These are phyloP conservation scores for Hypoxylon sp. DNA, from an alignment of 2,329 filamentous ascomycete species.

Conservation along the genomic window DNA sequence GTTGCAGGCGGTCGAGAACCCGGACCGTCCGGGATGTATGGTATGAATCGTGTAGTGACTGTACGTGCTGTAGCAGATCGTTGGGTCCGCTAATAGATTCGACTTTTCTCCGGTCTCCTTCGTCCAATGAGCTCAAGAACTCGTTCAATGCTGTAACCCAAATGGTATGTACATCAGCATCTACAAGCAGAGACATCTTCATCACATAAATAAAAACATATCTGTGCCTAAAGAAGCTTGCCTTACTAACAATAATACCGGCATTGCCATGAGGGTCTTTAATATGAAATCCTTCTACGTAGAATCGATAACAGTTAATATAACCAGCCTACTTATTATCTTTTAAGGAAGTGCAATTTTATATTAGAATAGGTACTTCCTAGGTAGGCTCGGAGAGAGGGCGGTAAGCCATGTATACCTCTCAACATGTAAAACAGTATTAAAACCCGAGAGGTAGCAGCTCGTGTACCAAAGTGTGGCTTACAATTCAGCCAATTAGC, in stretches of 20 bases:
- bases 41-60: neutral
- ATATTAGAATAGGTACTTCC: too few species aligned
- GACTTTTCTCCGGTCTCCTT: conserved; percentile 3
- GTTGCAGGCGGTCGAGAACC: neutral
- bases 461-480: too few species aligned
- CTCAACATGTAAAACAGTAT: too few species aligned
- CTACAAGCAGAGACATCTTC: neutral
- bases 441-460: too few species aligned
- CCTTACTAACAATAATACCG: neutral
- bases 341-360: too few species aligned
- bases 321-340: neutral
- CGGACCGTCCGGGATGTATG: neutral
- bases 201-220: neutral
- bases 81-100: neutral
- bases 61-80: conserved; percentile 4
- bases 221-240: neutral
- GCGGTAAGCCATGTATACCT: too few species aligned
- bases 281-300: neutral
- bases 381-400: too few species aligned
- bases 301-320: neutral
- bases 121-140: conserved; percentile 5
- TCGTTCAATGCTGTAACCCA: conserved; percentile 7
- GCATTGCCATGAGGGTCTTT: neutral
- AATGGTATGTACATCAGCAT: conserved; percentile 2
- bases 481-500: too few species aligned